Evolutionary conservation across 225 moss, liverwort and hornwort species (phyloP), one percentile per base, ranked within the genome.

Genomic region (Neckera pumila): DNA sequence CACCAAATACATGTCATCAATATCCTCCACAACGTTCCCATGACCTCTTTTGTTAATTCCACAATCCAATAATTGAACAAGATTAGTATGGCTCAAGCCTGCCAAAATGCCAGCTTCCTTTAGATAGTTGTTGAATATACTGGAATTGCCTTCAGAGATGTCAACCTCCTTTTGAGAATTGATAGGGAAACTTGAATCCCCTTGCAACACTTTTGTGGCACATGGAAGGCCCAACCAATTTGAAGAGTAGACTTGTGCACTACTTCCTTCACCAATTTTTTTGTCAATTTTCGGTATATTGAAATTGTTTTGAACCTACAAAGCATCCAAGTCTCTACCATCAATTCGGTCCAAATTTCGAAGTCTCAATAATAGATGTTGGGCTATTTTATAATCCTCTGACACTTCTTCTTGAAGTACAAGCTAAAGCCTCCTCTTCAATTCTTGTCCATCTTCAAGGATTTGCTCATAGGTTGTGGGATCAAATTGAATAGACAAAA

Each of bases 181-280:
- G 2, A 42, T 30, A 7, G 30, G 30, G 3, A 10, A 17, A 4
- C 1, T 4, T 0, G 0, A 0, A 25, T 40, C 1, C 0, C 30
- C 73, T 45, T 73, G 2, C 18, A 73, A 30, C 12, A 73, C 30
- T 45, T 73, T 73, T 4, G 73, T 45, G 1, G 72, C 72, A 43
- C 72, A 42, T 27, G 16, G 4, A 43, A 73, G 43, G 10, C 70
- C 70, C 70, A 40, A 70, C 40, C 70, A 70, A 14, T 40, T 70
- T 8, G 70, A 40, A 0, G 7, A 0, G 25, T 40, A 40, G 18
- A 70, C 72, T 4, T 7, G 1, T 21, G 3, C 71, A 42, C n/a
- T 2, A 67, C 21, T 0, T 14, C 60, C 60, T 60, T 0, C 17
- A 60, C 60, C 60, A 26, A 60, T 60, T 1, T 12, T 12, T 60